Percentiles rank a stretch among this genome's conserved stretches.
These are phyloP conservation scores for Vicia sativa DNA, from an alignment of 306 rosid species.

Conservation along the genomic window DNA sequence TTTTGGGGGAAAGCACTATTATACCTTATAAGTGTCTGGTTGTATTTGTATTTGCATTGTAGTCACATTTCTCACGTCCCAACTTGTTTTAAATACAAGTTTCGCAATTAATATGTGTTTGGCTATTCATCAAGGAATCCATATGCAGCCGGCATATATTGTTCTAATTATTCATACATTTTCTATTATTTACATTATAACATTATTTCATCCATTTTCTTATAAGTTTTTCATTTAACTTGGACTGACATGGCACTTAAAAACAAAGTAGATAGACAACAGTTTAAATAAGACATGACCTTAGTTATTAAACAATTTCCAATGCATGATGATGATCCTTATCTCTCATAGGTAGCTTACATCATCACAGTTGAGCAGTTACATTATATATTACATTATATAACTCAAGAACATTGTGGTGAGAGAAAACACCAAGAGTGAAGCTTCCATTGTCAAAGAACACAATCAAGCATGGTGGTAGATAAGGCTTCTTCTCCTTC, in stretches of 20 bases:
- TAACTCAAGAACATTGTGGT: neutral
- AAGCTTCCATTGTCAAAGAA: neutral
- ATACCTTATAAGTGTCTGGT: neutral
- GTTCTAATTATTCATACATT: no score
- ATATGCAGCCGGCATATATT: no score
- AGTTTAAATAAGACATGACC: no score
- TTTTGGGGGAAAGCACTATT: neutral
- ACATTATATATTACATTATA: neutral
- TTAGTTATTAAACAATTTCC: no score
- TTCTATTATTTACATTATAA: no score
- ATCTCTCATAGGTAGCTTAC: neutral
- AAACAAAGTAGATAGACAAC: no score
- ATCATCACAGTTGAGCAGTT: neutral
- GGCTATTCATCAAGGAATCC: no score
- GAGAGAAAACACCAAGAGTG: neutral
- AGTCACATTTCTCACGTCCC: neutral
- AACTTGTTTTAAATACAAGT: neutral
- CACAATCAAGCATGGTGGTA: conserved; percentile 32
- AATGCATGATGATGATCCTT: neutral
- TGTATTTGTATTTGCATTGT: no score
- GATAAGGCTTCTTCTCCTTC: conserved; percentile 12
- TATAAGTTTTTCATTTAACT: no score
- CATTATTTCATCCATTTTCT: no score
- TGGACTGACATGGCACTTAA: no score
- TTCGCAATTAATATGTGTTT: no score